Conservation (phyloP, 768 basidiomycete species). For the Tylopilus rubrobrunneus region DNA sequence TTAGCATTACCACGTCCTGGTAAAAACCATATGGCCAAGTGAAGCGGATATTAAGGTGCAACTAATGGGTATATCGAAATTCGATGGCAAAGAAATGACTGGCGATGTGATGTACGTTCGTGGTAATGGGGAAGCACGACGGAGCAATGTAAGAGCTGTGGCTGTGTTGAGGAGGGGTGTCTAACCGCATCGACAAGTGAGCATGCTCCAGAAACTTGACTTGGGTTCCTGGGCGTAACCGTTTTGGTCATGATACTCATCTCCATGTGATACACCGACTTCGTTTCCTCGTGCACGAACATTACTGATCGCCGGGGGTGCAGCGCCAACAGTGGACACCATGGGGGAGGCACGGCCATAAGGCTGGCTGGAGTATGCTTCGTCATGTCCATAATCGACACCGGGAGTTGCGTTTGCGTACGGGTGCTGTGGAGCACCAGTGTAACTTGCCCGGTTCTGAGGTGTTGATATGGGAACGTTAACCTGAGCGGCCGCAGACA, state of each 20-base stretch:
- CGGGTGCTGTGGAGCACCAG: slow-evolving; percentile 52
- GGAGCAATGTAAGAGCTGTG: slow-evolving; percentile 17
- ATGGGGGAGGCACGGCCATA: slow-evolving; percentile 84
- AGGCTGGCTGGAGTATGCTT: slow-evolving; percentile 52
- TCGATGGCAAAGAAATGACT: slow-evolving; percentile 36
- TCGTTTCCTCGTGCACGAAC: slow-evolving; percentile 70
- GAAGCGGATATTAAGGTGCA: slow-evolving; percentile 35
- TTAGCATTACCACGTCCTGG: slow-evolving; percentile 27
- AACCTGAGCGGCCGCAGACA: slow-evolving; percentile 71
- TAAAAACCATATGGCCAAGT: slow-evolving; percentile 31
- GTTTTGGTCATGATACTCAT: slow-evolving; percentile 54
- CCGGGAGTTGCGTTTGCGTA: slow-evolving; percentile 62
- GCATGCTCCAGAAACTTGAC: slow-evolving; percentile 57
- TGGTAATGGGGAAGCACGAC: slow-evolving; percentile 20
- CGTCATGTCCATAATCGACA: slow-evolving; percentile 61
- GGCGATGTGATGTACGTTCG: slow-evolving; percentile 29
- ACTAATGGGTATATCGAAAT: slow-evolving; percentile 36
- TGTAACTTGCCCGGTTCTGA: slow-evolving; percentile 44
- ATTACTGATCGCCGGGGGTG: slow-evolving; percentile 68
- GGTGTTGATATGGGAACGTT: slow-evolving; percentile 62
- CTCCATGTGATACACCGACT: slow-evolving; percentile 60
- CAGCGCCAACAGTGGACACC: slow-evolving; percentile 66
- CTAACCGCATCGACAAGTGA: slow-evolving; percentile 77
- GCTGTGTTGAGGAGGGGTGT: slow-evolving; percentile 5
- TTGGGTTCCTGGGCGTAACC: slow-evolving; percentile 51